Conservation (phyloP, 2,329 filamentous ascomycete genomes). For the Fusarium papillatum region DNA sequence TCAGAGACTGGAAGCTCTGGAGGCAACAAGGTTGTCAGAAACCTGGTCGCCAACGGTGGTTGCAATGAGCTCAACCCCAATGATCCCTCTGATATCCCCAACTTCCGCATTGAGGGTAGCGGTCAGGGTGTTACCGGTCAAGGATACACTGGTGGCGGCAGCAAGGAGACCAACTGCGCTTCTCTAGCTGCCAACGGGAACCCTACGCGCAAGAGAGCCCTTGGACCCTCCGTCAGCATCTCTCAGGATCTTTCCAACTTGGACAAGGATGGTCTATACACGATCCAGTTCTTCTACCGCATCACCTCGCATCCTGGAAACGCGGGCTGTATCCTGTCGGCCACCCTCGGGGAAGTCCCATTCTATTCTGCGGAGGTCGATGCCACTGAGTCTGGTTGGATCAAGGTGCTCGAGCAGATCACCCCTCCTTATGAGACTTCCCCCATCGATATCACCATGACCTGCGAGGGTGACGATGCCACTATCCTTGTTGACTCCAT, state of each 20-base stretch:
- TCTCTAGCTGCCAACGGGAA: neutral
- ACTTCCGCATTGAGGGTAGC: constrained; percentile 1
- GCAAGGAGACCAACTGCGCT: constrained; percentile 18
- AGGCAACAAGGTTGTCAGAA: constrained; percentile 3
- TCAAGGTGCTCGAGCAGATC: constrained; percentile 4
- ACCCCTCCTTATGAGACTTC: neutral
- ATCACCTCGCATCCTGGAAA: neutral
- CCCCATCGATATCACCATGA: constrained; percentile 5
- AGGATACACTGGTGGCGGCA: constrained; percentile 16
- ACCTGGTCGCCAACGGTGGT: constrained; percentile 18
- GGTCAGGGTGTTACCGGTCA: neutral
- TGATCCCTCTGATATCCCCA: constrained; percentile 2
- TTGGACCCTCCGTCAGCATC: constrained; percentile 2
- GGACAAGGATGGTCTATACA: constrained; percentile 16
- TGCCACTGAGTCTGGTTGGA: constrained; percentile 4
- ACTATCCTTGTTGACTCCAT: constrained; percentile 31
- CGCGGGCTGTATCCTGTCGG: constrained; percentile 8
- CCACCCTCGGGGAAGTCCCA: constrained; percentile 12
- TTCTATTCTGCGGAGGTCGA: neutral
- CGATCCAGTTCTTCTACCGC: constrained; percentile 31
- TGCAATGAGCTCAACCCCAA: neutral
- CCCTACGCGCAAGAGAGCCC: constrained; percentile 2
- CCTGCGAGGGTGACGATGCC: constrained; percentile 10
- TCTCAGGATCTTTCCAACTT: constrained; percentile 21
- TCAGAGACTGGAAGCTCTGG: neutral